Base-by-base conservation (phyloP, 345 rosid species). In the Eutrema yunnanense region DNA sequence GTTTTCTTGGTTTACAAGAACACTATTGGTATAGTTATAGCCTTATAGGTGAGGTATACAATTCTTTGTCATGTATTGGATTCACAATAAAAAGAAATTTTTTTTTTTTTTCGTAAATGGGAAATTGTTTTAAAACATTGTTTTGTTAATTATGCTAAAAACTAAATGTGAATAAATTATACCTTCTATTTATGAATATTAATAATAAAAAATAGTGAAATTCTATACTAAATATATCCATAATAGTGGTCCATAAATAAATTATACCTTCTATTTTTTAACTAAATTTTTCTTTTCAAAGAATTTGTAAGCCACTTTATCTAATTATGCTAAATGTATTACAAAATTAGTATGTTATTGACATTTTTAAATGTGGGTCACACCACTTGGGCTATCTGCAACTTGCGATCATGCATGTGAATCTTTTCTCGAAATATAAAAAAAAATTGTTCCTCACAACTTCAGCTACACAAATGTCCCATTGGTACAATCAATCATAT, bases 391-490 rank as follows among this genome's bases (percentile, higher is more conserved):
- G 69, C 46, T 79, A 66, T 49, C 57, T 73, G 56, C 84, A 60
- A 81, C 77, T 80, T 74, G 71, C 75, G 59, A 80, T 70, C 76
- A 72, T 76, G 87, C 80, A 47, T 58, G 73, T 73, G 86, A 81
- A 83, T 87, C 65, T 81, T 61, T 34, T 51, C 44, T 47, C 30
- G 37, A 12, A 6, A 29, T 65, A 55, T 63, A 68, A 8, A 30
- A 73, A 43, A 30, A 16, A 41, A 0, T 26, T 48, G 62, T 82
- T 84, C 86, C 58, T 61, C 55, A 6, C 61, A 73, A 72, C 85
- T 84, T 86, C 71, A 78, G 46, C 78, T 44, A 65, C 6, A 84
- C 90, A 65, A 84, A 83, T 84, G 83, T 79, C 82, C 79, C 79
- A 74, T 7, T 79, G 56, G 73, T 56, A 72, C 76, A 68, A 81